phyloP scores from a whole-genome alignment of 768 basidiomycete genomes.

The Galerina sulciceps region DNA sequence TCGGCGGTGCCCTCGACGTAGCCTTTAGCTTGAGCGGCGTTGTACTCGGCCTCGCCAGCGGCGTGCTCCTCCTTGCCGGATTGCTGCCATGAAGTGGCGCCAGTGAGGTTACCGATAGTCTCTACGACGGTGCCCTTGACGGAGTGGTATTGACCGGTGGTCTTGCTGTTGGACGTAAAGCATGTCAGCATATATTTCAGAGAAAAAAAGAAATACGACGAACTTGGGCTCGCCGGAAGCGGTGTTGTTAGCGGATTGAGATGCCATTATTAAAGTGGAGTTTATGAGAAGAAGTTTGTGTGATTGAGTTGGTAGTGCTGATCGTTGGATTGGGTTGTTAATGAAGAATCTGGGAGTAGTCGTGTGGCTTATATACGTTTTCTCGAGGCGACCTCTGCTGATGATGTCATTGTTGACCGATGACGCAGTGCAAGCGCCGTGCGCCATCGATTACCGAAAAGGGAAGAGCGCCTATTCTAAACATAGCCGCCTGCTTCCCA shows the following conservation, averaged over 20 bases:
- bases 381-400: not conserved
- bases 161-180: slow-evolving; percentile 33
- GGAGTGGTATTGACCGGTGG: slow-evolving; percentile 47
- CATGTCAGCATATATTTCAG: not conserved
- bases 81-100: slow-evolving; percentile 45
- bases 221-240: slow-evolving; percentile 34
- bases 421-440: not conserved
- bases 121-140: slow-evolving; percentile 44
- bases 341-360: not conserved
- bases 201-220: not conserved
- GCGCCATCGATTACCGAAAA: not conserved
- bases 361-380: not conserved
- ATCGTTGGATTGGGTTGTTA: not conserved
- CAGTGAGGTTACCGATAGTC: slow-evolving; percentile 51
- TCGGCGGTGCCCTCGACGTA: slow-evolving; percentile 54
- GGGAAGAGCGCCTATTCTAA: not conserved
- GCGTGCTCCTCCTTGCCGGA: slow-evolving; percentile 59
- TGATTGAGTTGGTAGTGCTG: not conserved
- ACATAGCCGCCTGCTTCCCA: not conserved
- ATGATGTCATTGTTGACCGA: not conserved
- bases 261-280: slow-evolving; percentile 13
- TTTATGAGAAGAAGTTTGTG: not conserved
- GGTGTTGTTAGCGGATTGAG: slow-evolving; percentile 30
- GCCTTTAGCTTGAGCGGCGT: slow-evolving; percentile 52
- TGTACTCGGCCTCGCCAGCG: slow-evolving; percentile 52